Percentiles rank a stretch among this genome's conserved stretches.
Evolutionary conservation across 257 asterid genomes (phyloP).

Genomic region (Plantago elongata): DNA sequence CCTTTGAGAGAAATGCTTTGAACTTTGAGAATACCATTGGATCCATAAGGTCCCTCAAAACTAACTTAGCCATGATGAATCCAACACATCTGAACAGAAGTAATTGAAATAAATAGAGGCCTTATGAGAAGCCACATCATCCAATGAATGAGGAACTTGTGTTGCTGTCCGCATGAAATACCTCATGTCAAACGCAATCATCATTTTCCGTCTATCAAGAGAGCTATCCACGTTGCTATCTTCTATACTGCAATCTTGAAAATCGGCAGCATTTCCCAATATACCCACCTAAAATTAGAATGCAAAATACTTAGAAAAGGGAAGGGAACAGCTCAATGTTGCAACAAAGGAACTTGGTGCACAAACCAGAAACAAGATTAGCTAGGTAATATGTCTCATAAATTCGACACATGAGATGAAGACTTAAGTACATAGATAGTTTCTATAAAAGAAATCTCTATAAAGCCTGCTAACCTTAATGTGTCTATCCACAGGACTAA

Average conservation of each 20-base stretch:
- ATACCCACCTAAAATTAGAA: conserved; percentile 68
- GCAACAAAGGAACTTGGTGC: not conserved
- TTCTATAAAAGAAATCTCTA: conserved; percentile 17
- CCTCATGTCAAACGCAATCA: conserved; percentile 99
- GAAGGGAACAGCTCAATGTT: conserved; percentile 7
- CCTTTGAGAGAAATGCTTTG: conserved; percentile 91
- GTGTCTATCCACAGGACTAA: conserved; percentile 85
- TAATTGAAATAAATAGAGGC: conserved; percentile 18
- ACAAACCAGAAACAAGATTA: conserved; percentile 9
- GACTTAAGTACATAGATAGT: conserved; percentile 6
- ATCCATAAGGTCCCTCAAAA: conserved; percentile 92
- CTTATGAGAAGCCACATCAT: conserved; percentile 12
- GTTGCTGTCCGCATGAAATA: conserved; percentile 21
- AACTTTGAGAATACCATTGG: conserved; percentile 67
- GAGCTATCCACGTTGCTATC: conserved; percentile 38
- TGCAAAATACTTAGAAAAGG: conserved; percentile 15
- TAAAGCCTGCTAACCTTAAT: conserved; percentile 48
- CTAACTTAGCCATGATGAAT: conserved; percentile 93
- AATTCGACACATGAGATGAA: not conserved
- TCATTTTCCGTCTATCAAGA: conserved; percentile 67
- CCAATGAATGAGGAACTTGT: conserved; percentile 17
- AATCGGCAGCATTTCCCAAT: conserved; percentile 88
- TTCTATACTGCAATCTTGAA: conserved; percentile 48
- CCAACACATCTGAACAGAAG: conserved; percentile 68
- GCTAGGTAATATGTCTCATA: conserved; percentile 7